Conservation (phyloP, 768 basidiomycete species). For the Podaxis sp. region DNA sequence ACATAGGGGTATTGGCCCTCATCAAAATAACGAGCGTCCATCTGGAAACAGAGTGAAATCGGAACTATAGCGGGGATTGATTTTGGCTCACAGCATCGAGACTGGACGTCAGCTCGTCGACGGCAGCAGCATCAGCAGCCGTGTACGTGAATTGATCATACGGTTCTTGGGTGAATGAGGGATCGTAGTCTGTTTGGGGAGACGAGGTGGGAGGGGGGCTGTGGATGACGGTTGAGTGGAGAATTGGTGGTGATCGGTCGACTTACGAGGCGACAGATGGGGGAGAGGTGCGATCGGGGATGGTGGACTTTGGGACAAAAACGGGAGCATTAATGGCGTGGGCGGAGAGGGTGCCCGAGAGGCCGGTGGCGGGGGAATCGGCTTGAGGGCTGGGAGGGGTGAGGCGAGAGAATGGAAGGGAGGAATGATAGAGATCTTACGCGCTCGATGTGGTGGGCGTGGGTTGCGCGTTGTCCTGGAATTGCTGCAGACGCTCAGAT, state of each 20-base stretch:
- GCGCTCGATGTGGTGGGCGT: neutral
- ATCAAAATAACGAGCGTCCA: conserved; percentile 31
- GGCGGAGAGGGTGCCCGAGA: conserved; percentile 38
- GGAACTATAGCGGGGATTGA: neutral
- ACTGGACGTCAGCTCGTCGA: conserved; percentile 7
- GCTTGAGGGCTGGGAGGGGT: conserved; percentile 33
- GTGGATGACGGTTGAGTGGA: conserved; percentile 19
- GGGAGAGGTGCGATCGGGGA: conserved; percentile 19
- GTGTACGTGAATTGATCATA: conserved; percentile 22
- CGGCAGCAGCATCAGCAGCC: conserved; percentile 5
- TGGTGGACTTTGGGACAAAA: conserved; percentile 69
- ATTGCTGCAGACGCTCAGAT: too few relatives aligned
- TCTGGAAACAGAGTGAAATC: conserved; percentile 18
- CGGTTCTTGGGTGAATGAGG: neutral
- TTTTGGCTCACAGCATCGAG: neutral
- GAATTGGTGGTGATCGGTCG: conserved; percentile 25
- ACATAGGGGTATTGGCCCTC: conserved; percentile 27
- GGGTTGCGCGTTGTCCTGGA: too few relatives aligned
- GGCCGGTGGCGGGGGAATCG: conserved; percentile 42
- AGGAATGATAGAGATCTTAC: conserved; percentile 18
- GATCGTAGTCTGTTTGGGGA: conserved; percentile 18
- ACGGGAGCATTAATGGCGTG: conserved; percentile 83
- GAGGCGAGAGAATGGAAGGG: conserved; percentile 19
- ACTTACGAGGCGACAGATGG: conserved; percentile 16
- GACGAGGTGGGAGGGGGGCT: neutral